These are phyloP conservation scores for Capsella bursapastoris DNA, from an alignment of 345 rosid species.

Conservation along the genomic window DNA sequence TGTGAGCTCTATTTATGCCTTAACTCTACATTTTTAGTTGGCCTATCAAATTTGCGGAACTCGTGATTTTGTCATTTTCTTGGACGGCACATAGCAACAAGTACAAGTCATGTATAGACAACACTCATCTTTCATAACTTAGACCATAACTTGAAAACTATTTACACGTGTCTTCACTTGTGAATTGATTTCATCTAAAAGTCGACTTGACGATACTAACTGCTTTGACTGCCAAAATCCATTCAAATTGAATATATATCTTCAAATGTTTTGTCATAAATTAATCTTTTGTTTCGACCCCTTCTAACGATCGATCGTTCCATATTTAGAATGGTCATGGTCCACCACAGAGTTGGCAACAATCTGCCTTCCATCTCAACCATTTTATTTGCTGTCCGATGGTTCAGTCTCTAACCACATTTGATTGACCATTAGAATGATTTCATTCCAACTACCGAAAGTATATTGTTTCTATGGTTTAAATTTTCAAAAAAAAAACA, in stretches of 20 bases:
- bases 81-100: slow-evolving; percentile 42
- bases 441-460: neutral
- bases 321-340: slow-evolving; percentile 27
- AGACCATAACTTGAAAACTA: slow-evolving; percentile 6
- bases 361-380: slow-evolving; percentile 13
- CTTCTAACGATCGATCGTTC: slow-evolving; percentile 21
- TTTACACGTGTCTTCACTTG: slow-evolving; percentile 36
- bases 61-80: slow-evolving; percentile 36
- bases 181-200: slow-evolving; percentile 22
- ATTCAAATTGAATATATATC: slow-evolving; percentile 28
- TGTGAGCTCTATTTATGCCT: slow-evolving; percentile 17
- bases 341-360: slow-evolving; percentile 41
- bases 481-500: too few species aligned
- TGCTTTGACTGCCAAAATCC: slow-evolving; percentile 33
- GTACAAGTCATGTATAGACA: slow-evolving; percentile 30
- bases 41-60: slow-evolving; percentile 36
- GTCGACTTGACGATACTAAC: slow-evolving; percentile 30
- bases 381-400: slow-evolving; percentile 34
- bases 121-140: slow-evolving; percentile 34
- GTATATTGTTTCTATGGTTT: neutral
- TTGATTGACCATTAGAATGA: slow-evolving; percentile 22
- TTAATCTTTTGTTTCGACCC: neutral
- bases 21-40: slow-evolving; percentile 26
- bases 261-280: slow-evolving; percentile 27
- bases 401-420: slow-evolving; percentile 36